These are phyloP conservation scores for Agaricus sinodeliciosus DNA, from an alignment of 768 basidiomycete species.

Conservation along the genomic window DNA sequence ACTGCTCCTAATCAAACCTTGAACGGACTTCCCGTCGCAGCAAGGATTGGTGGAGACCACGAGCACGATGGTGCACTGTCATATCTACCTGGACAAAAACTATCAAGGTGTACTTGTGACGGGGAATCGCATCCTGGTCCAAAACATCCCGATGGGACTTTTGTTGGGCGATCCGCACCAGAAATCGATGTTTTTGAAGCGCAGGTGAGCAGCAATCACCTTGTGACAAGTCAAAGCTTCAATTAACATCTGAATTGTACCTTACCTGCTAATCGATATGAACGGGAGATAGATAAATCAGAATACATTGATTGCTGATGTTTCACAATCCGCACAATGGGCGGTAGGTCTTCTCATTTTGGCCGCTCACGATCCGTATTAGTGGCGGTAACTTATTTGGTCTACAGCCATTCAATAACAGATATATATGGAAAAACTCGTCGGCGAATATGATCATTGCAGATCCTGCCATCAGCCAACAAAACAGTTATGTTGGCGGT, in stretches of 20 bases:
- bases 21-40: constrained; percentile 59
- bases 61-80: constrained; percentile 43
- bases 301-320: constrained; percentile 42
- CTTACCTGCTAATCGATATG: not conserved
- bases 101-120: constrained; percentile 82
- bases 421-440: constrained; percentile 63
- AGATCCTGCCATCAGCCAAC: constrained; percentile 44
- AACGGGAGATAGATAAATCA: constrained; percentile 33
- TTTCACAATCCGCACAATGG: constrained; percentile 85
- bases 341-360: constrained; percentile 42
- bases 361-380: not conserved
- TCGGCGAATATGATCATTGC: constrained; percentile 51
- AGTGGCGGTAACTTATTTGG: not conserved
- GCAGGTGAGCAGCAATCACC: constrained; percentile 31
- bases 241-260: not conserved
- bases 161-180: constrained; percentile 77
- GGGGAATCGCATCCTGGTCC: constrained; percentile 86
- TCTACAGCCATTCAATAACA: constrained; percentile 65
- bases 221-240: not conserved
- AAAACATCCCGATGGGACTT: constrained; percentile 62
- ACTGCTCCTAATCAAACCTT: constrained; percentile 77
- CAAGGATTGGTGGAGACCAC: constrained; percentile 54
- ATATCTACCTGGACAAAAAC: constrained; percentile 72
- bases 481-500: constrained; percentile 66
- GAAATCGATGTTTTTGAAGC: constrained; percentile 93